Percentiles rank a stretch among this genome's conserved stretches.
These are phyloP conservation scores for Dalbergia cultrata DNA, from an alignment of 306 rosid species.

Conservation along the genomic window DNA sequence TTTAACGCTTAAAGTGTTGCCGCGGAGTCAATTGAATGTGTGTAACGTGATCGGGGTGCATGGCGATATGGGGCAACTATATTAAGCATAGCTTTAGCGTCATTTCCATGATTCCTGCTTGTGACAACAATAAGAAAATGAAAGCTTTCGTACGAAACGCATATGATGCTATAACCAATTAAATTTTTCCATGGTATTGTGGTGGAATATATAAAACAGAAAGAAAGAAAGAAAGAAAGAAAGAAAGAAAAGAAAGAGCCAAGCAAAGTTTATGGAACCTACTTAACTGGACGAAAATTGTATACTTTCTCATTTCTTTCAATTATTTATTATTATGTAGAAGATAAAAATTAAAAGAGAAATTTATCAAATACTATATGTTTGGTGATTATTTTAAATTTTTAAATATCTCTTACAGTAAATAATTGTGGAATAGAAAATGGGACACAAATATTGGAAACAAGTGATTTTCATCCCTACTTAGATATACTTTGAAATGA, in stretches of 20 bases:
- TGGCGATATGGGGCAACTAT: conserved; percentile 45
- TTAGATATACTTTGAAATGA: not conserved
- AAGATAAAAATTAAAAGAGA: too few relatives aligned
- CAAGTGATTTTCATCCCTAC: not conserved
- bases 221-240: too few relatives aligned
- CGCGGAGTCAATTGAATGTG: not conserved
- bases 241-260: not conserved
- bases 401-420: too few relatives aligned
- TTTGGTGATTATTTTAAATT: too few relatives aligned
- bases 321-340: too few relatives aligned
- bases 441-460: too few relatives aligned
- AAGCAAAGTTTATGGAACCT: not conserved
- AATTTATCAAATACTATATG: too few relatives aligned
- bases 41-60: conserved; percentile 5
- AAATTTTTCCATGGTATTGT: not conserved
- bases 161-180: not conserved
- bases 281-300: too few relatives aligned
- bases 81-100: conserved; percentile 39
- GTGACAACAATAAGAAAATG: conserved; percentile 42
- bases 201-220: not conserved
- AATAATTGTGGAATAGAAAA: too few relatives aligned
- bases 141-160: conserved; percentile 25
- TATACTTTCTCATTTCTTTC: too few relatives aligned
- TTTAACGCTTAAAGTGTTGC: not conserved
- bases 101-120: conserved; percentile 51